Base-by-base conservation (phyloP, 352 stramenopile genomes). In the Globisporangium iwayamae region DNA sequence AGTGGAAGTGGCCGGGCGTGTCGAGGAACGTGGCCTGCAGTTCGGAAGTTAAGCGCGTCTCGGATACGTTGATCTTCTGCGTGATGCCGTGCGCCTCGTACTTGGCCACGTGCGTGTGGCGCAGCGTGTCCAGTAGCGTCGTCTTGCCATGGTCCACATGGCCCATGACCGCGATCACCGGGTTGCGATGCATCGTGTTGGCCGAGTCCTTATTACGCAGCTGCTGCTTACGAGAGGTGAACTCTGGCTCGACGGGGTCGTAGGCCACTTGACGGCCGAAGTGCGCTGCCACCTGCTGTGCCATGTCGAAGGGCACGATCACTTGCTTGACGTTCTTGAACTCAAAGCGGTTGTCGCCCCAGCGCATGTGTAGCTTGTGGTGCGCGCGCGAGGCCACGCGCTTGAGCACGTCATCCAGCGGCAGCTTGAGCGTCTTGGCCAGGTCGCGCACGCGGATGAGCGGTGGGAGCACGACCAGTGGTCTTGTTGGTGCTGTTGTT, bases 131-230 rank as follows among this genome's bases (percentile, higher is more conserved):
- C 53, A 99, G 88, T 13, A 99, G 78, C n/a, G 96, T 98, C 11
- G 98, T 99, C 75, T 99, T 99, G 67, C 98, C 98, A 78, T 99
- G 98, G 83, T 99, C 98, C 25, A 99, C 97, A 73, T 99, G 98
- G 41, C 98, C 98, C 97, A 99, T 99, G 43, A 99, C 97, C 9
- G 96, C 98, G 38, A 99, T 96, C 52, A 99, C 96, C 5, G 98
- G 97, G 20, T 96, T 78, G 30, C 97, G 81, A 43, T 80, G 68
- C 50, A 84, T 48, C 51, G 96, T 69, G 50, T 60, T 63, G 56
- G 63, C 22, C 39, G 38, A 14, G 45, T 16, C n/a, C 50, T 36
- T 30, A 9, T 22, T 20, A 10, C 14, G 32, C 18, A n/a, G 60
- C 39, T 38, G n/a, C n/a, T 61, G n/a, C n/a, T 61, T 66, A 51